These are phyloP conservation scores for Pseudozyma thailandica DNA, from an alignment of 1,284 basidiomycete genomes.

Conservation along the genomic window DNA sequence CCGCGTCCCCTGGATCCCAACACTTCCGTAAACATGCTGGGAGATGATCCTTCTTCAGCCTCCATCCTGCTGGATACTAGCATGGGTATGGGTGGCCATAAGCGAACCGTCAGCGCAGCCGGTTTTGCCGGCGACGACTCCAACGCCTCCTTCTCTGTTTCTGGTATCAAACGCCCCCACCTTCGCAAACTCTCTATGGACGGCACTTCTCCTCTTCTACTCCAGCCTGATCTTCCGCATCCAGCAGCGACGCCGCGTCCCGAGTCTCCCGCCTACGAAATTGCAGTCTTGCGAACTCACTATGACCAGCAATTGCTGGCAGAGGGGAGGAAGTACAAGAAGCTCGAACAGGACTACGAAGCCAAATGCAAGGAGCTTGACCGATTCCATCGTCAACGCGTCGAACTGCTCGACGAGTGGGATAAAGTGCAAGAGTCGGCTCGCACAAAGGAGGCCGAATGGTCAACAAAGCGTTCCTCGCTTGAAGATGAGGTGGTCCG, in stretches of 20 bases:
- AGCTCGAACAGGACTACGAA: conserved; percentile 52
- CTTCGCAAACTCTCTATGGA: conserved; percentile 42
- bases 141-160: conserved; percentile 22
- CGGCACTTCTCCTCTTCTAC: conserved; percentile 33
- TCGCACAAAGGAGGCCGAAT: conserved; percentile 39
- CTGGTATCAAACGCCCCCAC: conserved; percentile 26
- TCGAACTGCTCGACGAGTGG: conserved; percentile 60
- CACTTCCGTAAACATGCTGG: conserved; percentile 26
- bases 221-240: conserved; percentile 27
- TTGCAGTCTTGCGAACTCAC: conserved; percentile 49
- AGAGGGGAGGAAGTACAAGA: conserved; percentile 52
- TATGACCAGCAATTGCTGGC: conserved; percentile 56
- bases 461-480: conserved; percentile 17
- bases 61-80: conserved; percentile 35
- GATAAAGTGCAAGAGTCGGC: conserved; percentile 49
- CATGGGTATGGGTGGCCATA: conserved; percentile 18
- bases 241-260: conserved; percentile 32
- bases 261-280: conserved; percentile 48
- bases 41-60: conserved; percentile 22
- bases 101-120: conserved; percentile 34
- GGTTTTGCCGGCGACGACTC: conserved; percentile 32
- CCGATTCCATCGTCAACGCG: conserved; percentile 55
- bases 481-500: conserved; percentile 46
- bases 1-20: conserved; percentile 30
- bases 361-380: conserved; percentile 59